Evolutionary conservation across 2,329 filamentous ascomycete genomes (phyloP).

Genomic region (Trichoderma citrinoviride): DNA sequence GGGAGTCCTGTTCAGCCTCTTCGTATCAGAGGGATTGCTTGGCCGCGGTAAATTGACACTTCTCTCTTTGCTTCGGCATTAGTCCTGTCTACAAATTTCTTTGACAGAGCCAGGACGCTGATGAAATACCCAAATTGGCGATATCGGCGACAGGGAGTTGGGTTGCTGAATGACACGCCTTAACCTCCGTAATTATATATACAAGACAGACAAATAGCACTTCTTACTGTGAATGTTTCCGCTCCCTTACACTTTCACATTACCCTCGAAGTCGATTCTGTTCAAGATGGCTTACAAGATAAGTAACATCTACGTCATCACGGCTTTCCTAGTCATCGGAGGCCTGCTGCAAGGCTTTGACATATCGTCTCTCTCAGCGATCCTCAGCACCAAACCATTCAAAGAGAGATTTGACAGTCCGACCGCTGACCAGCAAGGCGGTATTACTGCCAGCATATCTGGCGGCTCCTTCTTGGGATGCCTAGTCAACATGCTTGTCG

Average conservation of each 20-base stretch:
- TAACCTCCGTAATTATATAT: no score
- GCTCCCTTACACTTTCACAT: no score
- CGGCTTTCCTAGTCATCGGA: constrained; percentile 6
- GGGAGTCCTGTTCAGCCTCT: background rate
- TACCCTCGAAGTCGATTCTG: background rate
- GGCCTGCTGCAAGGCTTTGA: constrained; percentile 9
- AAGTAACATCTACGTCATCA: constrained; percentile 3
- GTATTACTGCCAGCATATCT: constrained; percentile 7
- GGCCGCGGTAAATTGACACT: background rate
- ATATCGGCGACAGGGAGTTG: background rate
- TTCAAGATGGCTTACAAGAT: background rate
- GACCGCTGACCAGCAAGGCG: constrained; percentile 9
- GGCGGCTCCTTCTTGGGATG: constrained; percentile 13
- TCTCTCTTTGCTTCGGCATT: background rate
- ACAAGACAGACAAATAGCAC: no score
- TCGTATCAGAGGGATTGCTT: background rate
- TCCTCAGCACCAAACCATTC: background rate
- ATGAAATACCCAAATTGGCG: background rate
- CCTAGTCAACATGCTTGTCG: background rate
- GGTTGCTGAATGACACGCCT: no score
- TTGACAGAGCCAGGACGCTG: no score
- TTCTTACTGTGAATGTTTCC: no score
- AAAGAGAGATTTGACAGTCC: constrained; percentile 7
- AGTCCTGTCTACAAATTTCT: no score
- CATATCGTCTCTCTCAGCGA: constrained; percentile 8